Evolutionary conservation across 441 rosid genomes (phyloP), one percentile per base, ranked within the genome.

Genomic region (Eruca vesicaria): DNA sequence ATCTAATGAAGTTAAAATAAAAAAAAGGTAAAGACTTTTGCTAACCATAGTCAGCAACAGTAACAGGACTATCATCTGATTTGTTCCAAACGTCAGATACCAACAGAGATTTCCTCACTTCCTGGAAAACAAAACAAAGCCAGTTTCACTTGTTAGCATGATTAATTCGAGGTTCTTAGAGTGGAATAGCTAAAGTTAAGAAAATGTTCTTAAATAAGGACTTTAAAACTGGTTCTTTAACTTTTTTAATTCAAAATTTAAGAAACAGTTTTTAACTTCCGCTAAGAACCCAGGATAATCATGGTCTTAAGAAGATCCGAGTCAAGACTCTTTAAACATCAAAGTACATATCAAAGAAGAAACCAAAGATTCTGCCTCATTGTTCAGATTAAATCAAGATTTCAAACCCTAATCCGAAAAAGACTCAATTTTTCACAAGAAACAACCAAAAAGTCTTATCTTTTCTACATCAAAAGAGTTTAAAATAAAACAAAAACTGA

Each of bases 21-120:
- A 55, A 76, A 18, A 21, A 48, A 5, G 32, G 61, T 21, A 2
- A 5, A 33, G 70, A 53, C 3, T n/a, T 67, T 9, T 71, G 78
- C 82, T 72, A 71, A 96, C 99, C 98, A 77, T 93, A 93, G 85
- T 95, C 98, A 75, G 99, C 99, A 10, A 95, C 96, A 2, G 99
- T 93, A 43, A 93, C 98, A 19, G 99, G 99, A 75, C 90, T 93
- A 68, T 77, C 85, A 83, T 93, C 97, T 3, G 88, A 86, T 82
- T 96, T 96, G 6, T 87, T 85, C 62, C 89, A 97, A 38, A 93
- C 93, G 74, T 96, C 98, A 3, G 99, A 80, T 32, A 83, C 90
- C 86, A 88, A 76, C 74, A 93, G 82, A 70, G 83, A 90, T 62
- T 81, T 91, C 69, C 94, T 97, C 79, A 90, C 92, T 71, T 89